Percentiles rank a stretch among this genome's conserved stretches.
These are phyloP conservation scores for Biscogniauxia mediterranea DNA, from an alignment of 2,329 filamentous ascomycete genomes.

Conservation along the genomic window DNA sequence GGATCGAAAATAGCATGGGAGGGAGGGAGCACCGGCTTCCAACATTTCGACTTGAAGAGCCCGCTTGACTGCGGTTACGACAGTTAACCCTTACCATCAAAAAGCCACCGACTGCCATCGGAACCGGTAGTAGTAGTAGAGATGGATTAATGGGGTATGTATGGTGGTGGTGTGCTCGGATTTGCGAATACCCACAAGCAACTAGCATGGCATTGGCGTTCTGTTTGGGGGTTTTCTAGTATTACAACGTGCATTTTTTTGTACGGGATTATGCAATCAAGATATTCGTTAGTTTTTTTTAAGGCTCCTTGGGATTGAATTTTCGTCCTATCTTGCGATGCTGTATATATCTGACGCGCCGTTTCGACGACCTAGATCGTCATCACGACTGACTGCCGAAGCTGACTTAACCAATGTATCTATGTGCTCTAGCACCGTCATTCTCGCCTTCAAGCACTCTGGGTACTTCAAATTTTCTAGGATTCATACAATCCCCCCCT, in stretches of 20 bases:
- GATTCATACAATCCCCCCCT: background rate
- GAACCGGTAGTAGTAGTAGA: too few species aligned
- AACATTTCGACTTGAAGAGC: background rate
- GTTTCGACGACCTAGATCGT: background rate
- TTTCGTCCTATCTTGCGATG: background rate
- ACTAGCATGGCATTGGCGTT: constrained; percentile 37
- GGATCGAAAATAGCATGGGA: background rate
- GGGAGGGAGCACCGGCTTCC: background rate
- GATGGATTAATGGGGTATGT: background rate
- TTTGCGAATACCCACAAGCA: constrained; percentile 9
- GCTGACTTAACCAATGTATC: background rate
- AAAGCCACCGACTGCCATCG: too few species aligned
- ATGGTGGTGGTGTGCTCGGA: background rate
- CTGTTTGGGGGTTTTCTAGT: constrained; percentile 1
- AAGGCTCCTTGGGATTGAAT: background rate
- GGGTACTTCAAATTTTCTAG: background rate
- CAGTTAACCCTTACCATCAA: background rate
- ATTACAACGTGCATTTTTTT: constrained; percentile 15
- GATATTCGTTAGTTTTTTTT: background rate
- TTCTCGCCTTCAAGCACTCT: background rate
- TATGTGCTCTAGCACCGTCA: background rate
- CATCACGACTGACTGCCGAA: background rate
- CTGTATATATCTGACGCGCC: background rate
- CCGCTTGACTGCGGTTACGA: background rate
- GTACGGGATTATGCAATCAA: constrained; percentile 8